Conservation (phyloP, 176 grass and related monocot species). For the Bolboschoenus planiculmis region DNA sequence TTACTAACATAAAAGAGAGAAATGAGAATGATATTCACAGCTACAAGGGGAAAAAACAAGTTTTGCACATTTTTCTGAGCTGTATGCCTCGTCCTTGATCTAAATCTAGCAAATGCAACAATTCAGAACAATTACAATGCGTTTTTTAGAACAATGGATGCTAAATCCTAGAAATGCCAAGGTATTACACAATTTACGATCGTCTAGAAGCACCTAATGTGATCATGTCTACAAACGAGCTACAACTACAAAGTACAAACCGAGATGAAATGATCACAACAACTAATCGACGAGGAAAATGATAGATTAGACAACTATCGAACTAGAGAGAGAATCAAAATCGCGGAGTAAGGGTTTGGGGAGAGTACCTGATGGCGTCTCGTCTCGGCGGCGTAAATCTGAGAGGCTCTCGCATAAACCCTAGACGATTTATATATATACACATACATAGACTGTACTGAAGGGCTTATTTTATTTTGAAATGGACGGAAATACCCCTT, state of each 20-base stretch:
- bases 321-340: not conserved
- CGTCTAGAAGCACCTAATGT: not conserved
- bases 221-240: not conserved
- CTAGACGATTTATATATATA: not conserved
- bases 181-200: not conserved
- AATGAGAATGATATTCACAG: too few relatives aligned
- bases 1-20: not conserved
- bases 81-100: too few relatives aligned
- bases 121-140: not conserved
- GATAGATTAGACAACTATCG: not conserved
- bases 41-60: not conserved
- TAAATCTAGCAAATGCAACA: not conserved
- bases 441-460: not conserved
- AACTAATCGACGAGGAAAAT: not conserved
- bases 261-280: not conserved
- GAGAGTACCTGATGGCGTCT: not conserved
- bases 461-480: not conserved
- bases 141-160: not conserved
- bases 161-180: not conserved
- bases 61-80: not conserved
- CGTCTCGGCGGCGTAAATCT: slow-evolving; percentile 9
- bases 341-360: not conserved
- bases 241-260: not conserved
- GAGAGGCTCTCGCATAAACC: slow-evolving; percentile 9
- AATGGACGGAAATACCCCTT: not conserved